phyloP scores from a whole-genome alignment of 768 basidiomycete species.

The Mrakia gelida region DNA sequence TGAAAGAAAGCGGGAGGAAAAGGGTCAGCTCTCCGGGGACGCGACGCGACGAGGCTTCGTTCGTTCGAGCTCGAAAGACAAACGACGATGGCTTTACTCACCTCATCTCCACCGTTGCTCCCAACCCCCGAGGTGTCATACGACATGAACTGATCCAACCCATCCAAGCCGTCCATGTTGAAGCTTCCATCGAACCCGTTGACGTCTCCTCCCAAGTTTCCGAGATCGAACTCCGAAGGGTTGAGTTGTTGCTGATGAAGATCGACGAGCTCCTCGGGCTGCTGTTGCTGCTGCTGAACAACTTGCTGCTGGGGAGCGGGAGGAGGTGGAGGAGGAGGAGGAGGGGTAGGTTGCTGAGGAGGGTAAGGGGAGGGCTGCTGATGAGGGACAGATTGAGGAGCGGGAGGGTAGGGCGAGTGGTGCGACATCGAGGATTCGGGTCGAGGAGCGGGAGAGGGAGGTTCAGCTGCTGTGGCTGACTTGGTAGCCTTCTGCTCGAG shows the following conservation, averaged over 20 bases:
- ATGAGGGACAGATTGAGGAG: neutral
- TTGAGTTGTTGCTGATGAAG: neutral
- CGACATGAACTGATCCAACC: neutral
- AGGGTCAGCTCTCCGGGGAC: neutral
- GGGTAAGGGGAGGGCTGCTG: neutral
- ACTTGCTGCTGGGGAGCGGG: neutral
- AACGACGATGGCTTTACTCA: neutral
- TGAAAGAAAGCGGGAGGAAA: neutral
- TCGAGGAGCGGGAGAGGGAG: neutral
- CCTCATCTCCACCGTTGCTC: neutral
- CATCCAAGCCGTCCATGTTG: neutral
- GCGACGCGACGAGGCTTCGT: neutral
- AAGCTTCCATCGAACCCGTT: neutral
- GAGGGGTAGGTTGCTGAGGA: neutral
- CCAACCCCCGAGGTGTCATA: neutral
- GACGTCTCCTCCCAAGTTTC: neutral
- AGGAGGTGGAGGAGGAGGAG: neutral
- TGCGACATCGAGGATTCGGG: constrained; percentile 9
- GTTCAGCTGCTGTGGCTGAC: neutral
- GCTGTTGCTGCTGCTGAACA: neutral
- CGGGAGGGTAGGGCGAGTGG: neutral
- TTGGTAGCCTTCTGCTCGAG: neutral
- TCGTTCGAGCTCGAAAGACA: neutral
- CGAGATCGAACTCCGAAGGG: neutral
- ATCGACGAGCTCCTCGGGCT: neutral